Percentiles rank a stretch among this genome's conserved stretches.
Conservation (phyloP, 305 asterid genomes). For the Caryopteris hybrid region DNA sequence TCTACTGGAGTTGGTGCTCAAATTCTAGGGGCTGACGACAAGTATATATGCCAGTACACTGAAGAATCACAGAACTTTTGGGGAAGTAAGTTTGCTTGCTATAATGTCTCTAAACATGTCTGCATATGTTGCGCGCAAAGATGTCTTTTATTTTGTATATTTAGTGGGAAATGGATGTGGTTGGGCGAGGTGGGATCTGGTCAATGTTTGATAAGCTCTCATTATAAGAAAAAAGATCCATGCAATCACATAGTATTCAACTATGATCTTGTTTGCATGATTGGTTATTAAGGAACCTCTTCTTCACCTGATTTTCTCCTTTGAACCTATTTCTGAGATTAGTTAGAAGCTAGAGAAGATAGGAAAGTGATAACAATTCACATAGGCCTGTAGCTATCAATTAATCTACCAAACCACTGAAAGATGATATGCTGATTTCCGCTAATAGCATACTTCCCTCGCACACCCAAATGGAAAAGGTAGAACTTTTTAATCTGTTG, state of each 20-base stretch:
- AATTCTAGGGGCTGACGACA: constrained; percentile 92
- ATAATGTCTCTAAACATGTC: background rate
- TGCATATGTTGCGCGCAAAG: background rate
- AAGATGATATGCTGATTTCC: background rate
- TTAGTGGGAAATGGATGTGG: background rate
- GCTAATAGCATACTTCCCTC: background rate
- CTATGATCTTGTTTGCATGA: background rate
- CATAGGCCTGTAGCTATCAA: background rate
- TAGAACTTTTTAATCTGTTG: background rate
- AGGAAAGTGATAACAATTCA: background rate
- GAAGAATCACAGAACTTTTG: constrained; percentile 77
- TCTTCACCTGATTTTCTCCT: no score
- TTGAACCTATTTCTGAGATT: no score
- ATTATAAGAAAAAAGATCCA: background rate
- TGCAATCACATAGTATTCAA: background rate
- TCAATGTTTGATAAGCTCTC: background rate
- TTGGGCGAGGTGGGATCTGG: background rate
- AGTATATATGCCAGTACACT: constrained; percentile 80
- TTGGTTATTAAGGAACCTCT: background rate
- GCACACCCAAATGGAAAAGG: background rate
- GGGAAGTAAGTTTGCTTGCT: constrained; percentile 55
- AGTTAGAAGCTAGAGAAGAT: no score
- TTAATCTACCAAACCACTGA: background rate
- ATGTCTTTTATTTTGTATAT: background rate
- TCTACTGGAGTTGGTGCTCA: constrained; percentile 98